Base-by-base conservation (phyloP, 2,329 filamentous ascomycete genomes). In the Fusarium chlamydosporum region DNA sequence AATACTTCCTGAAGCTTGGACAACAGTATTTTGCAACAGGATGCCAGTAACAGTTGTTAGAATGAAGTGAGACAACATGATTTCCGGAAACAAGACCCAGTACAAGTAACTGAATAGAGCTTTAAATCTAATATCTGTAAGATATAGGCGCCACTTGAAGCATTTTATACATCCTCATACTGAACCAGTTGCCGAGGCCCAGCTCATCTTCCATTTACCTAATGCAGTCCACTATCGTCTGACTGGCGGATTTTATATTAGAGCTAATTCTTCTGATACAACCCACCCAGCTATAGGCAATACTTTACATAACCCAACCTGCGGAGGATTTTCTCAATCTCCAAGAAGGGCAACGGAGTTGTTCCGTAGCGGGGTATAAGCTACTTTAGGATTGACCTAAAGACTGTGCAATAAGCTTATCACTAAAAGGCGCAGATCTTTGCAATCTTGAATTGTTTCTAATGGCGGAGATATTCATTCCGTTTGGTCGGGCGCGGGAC, bases 281-380 rank as follows among this genome's bases (percentile, higher is more conserved):
- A 27, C 16, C 16, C 15, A 6, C 3, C 23, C 23, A 23, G 23
- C 23, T 23, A 23, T 6, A 4, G 23, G 5, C 23, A 23, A 23
- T 4, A 23, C 23, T 23, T 6, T 23, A 6, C 23, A 23, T 6
- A 23, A 6, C 23, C 4, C 23, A 23, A 23, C 23, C 23, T 23
- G 4, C 23, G 4, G 23, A 23, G 4, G 3, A 23, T 4, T 23
- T 6, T 23, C 23, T 23, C 6, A 6, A 6, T 47, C 60, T 45
- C 1, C 23, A 63, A 57, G 10, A 8, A 54, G 61, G 23, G 20
- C 40, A 5, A 35, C 61, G 59, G 61, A 63, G 42, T 0, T 18
- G 27, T 15, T 63, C 61, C 61, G 61, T 23, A 33, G 61, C 37
- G 61, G 61, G 59, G 58, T 64, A 43, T 38, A 26, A 4, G 35